Base-by-base conservation (phyloP, 192 early-diverging fungal genomes). In the Coemansia sp. region DNA sequence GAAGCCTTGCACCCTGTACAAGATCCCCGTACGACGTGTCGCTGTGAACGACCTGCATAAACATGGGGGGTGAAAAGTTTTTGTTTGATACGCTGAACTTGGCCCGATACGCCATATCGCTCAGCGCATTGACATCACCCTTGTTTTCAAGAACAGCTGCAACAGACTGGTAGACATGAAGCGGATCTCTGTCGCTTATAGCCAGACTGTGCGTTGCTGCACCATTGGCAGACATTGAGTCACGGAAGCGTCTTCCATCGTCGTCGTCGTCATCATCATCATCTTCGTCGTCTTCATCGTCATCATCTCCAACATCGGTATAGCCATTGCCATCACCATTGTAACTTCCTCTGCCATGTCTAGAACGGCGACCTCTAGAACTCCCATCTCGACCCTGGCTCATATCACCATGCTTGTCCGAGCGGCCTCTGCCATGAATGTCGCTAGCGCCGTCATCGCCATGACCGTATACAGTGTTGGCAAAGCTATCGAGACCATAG, bases 11-110 rank as follows among this genome's bases (percentile, higher is more conserved):
- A 4, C 94, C 96, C 18, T 67, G 60, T 34, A 88, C 85, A 37
- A 98, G 77, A 18, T 96, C 93, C 0, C 83, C 82, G 63, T 90
- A 95, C 4, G 89, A 80, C n/a, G 96, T 92, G 46, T 87, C 83
- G 22, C 79, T 79, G 77, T 98, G 96, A 0, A 96, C 89, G 17
- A 85, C 80, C 9, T 85, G 81, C 55, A 98, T 81, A 55, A 95
- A 98, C 23, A 78, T 62, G 18, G 81, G 80, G 8, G 94, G 85
- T 38, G 86, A 75, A 61, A 88, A 91, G 50, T 67, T 79, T 30
- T 76, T 82, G 72, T 62, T 69, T 15, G 77, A 73, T 18, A 76
- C 59, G 57, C 73, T 76, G 38, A 79, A 67, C 61, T 68, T 67
- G n/a, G 77, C 76, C 8, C 75, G 57, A 24, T 79, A 72, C 18